These are phyloP conservation scores for Nicotiana paniculata DNA, from an alignment of 257 asterid genomes.

Conservation along the genomic window DNA sequence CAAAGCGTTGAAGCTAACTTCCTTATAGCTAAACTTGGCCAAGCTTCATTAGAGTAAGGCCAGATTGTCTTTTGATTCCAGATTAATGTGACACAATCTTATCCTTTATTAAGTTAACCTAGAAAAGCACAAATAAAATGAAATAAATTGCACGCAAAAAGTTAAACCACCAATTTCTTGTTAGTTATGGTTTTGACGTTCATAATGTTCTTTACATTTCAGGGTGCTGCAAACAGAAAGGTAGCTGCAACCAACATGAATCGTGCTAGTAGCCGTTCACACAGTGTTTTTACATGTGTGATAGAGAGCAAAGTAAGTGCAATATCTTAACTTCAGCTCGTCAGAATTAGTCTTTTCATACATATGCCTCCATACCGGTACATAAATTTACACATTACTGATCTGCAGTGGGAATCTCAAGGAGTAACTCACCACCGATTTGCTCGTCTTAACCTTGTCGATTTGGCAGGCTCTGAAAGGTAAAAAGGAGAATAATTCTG, in stretches of 20 bases:
- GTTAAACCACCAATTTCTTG: neutral
- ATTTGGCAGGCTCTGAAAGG: constrained; percentile 99
- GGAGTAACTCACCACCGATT: constrained; percentile 90
- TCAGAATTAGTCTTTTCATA: constrained; percentile 3
- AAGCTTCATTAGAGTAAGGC: neutral
- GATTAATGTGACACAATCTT: neutral
- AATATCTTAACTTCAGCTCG: neutral
- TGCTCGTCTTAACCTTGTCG: constrained; percentile 93
- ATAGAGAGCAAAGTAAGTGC: constrained; percentile 82
- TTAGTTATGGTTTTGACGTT: neutral
- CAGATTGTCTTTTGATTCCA: neutral
- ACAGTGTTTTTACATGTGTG: constrained; percentile 90
- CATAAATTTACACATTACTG: neutral
- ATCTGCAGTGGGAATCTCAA: constrained; percentile 75
- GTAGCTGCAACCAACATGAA: constrained; percentile 99
- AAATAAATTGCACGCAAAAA: neutral
- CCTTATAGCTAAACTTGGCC: neutral
- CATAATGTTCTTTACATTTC: constrained; percentile 18
- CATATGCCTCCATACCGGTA: constrained; percentile 7
- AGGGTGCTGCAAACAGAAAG: constrained; percentile 95
- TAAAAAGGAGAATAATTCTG: constrained; percentile 22
- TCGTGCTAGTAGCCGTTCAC: constrained; percentile 98
- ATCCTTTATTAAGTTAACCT: neutral
- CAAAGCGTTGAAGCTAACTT: neutral
- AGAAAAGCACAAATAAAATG: neutral